Conservation (phyloP, 2,329 filamentous ascomycete species). For the Dichotomopilus funicola region DNA sequence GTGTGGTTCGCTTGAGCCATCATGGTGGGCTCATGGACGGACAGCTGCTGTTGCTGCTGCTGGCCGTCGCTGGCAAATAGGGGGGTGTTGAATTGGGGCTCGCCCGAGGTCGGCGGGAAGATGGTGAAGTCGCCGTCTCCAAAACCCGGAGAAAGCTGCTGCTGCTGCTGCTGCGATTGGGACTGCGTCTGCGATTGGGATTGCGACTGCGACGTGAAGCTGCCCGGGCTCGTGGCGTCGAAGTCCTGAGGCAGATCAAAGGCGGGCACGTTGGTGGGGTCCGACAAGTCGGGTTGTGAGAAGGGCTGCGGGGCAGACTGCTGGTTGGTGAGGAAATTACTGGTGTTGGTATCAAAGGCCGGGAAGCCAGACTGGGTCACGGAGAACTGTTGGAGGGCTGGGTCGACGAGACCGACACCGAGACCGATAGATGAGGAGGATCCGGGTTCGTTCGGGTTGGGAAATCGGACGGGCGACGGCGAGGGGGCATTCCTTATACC, state of each 20-base stretch:
- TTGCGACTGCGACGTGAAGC: conserved; percentile 31
- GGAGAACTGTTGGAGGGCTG: conserved; percentile 38
- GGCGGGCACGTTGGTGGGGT: conserved; percentile 32
- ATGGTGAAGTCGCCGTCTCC: conserved; percentile 56
- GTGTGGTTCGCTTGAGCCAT: conserved; percentile 53
- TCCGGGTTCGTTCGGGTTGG: conserved; percentile 41
- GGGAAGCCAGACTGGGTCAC: conserved; percentile 40
- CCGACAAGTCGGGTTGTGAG: conserved; percentile 32
- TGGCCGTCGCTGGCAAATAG: conserved; percentile 51
- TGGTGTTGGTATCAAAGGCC: conserved; percentile 38
- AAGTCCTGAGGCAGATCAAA: conserved; percentile 41
- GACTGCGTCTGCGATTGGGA: not conserved
- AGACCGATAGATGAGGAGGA: conserved; percentile 40
- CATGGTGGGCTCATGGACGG: conserved; percentile 42
- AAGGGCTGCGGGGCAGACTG: conserved; percentile 38
- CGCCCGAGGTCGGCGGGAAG: conserved; percentile 50
- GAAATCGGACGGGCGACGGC: conserved; percentile 51
- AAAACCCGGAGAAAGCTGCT: conserved; percentile 40
- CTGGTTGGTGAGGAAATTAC: conserved; percentile 46
- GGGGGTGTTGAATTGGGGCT: conserved; percentile 54
- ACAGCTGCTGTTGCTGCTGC: conserved; percentile 42
- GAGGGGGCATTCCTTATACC: conserved; percentile 63
- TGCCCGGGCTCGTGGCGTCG: conserved; percentile 36
- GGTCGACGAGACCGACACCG: conserved; percentile 51
- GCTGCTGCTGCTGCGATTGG: conserved; percentile 20